Percentiles rank a stretch among this genome's conserved stretches.
Evolutionary conservation across 2,329 filamentous ascomycete genomes (phyloP).

Genomic region (Thielaviopsis musarum): DNA sequence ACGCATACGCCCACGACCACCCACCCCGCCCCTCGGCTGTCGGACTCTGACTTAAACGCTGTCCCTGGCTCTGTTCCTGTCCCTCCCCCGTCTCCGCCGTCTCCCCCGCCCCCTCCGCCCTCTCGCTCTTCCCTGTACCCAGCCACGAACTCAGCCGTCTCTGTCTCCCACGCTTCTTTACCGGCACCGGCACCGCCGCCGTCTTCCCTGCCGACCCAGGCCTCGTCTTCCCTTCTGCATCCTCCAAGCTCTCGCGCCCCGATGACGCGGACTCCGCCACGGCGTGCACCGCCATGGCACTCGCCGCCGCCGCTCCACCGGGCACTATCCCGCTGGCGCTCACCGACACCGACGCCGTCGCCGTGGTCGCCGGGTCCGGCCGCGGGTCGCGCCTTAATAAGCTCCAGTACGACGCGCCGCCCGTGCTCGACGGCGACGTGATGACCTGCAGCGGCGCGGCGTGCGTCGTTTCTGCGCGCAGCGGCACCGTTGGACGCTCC

Average conservation of each 20-base stretch:
- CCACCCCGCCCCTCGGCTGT: background rate
- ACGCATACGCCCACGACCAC: conserved; percentile 1
- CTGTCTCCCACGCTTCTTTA: background rate
- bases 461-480: background rate
- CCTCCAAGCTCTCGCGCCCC: no score
- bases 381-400: conserved; percentile 1
- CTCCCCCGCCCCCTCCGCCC: background rate
- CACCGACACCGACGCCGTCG: background rate
- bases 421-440: background rate
- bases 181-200: background rate
- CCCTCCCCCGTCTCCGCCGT: background rate
- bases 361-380: conserved; percentile 1
- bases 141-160: background rate
- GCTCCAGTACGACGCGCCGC: background rate
- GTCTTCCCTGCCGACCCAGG: background rate
- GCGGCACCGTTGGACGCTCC: background rate
- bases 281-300: background rate
- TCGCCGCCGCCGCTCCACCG: background rate
- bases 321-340: background rate
- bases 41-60: background rate
- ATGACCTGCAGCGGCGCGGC: background rate
- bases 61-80: background rate
- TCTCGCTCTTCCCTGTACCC: background rate
- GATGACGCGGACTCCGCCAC: no score
- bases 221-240: no score